A percentile compares a stretch with the other conserved stretches of the same genome.
Evolutionary conservation across 2,329 filamentous ascomycete genomes (phyloP).

Genomic region (Epichloe glyceriae): DNA sequence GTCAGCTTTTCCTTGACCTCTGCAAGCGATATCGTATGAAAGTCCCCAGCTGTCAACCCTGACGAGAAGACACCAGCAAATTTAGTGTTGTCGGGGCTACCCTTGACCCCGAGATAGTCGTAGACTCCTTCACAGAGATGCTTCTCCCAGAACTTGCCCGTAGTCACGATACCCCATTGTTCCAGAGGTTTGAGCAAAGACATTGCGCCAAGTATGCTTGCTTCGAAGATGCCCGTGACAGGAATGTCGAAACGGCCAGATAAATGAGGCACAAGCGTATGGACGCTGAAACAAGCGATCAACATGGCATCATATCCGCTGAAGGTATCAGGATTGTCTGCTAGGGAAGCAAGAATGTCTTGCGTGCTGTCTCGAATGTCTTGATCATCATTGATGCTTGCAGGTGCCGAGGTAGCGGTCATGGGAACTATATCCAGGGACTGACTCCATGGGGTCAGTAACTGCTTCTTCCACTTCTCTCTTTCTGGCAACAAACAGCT

Average conservation of each 20-base stretch:
- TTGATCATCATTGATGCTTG: constrained; percentile 64
- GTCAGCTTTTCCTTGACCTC: constrained; percentile 54
- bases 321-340: constrained; percentile 22
- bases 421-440: constrained; percentile 44
- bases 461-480: background rate
- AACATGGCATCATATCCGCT: constrained; percentile 58
- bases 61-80: constrained; percentile 78
- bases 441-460: constrained; percentile 26
- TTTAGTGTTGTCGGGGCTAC: constrained; percentile 23
- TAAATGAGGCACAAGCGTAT: constrained; percentile 58
- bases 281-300: constrained; percentile 78
- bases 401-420: constrained; percentile 53
- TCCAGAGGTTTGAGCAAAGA: constrained; percentile 29
- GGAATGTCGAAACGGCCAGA: constrained; percentile 13
- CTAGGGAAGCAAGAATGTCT: constrained; percentile 45
- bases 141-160: constrained; percentile 69
- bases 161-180: constrained; percentile 78
- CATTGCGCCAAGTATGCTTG: constrained; percentile 54
- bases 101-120: constrained; percentile 43
- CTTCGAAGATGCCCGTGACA: constrained; percentile 68
- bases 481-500: background rate
- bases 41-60: constrained; percentile 64
- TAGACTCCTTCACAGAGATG: constrained; percentile 55
- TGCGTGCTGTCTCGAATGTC: constrained; percentile 53
- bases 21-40: constrained; percentile 56